phyloP scores from a whole-genome alignment of 371 early-diverging fungal species.

The Blakeslea trispora region DNA sequence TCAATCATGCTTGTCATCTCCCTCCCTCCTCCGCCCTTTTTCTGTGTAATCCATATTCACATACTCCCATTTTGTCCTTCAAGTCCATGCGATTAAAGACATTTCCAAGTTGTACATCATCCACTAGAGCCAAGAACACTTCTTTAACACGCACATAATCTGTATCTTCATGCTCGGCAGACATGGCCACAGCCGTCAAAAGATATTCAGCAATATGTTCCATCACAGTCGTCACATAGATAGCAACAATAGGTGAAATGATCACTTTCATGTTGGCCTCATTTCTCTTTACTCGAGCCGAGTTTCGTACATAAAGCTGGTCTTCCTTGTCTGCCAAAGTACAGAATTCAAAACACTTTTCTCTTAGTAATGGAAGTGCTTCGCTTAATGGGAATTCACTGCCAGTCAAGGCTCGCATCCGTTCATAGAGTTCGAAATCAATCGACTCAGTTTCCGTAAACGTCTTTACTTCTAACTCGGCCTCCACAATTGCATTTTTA shows the following conservation, averaged over 20 bases:
- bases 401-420: conserved; percentile 41
- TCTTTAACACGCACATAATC: conserved; percentile 62
- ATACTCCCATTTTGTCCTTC: conserved; percentile 57
- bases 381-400: conserved; percentile 27
- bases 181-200: conserved; percentile 58
- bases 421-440: conserved; percentile 49
- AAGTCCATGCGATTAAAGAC: conserved; percentile 58
- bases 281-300: conserved; percentile 18
- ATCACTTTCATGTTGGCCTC: conserved; percentile 20
- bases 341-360: conserved; percentile 62
- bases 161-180: conserved; percentile 62
- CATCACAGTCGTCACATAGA: conserved; percentile 67
- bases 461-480: conserved; percentile 66
- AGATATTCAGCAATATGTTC: conserved; percentile 69
- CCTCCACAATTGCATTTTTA: conserved; percentile 70
- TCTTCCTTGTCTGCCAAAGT: conserved; percentile 56
- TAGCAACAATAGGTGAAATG: conserved; percentile 64
- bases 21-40: background rate
- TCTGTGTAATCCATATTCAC: background rate
- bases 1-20: background rate
- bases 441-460: conserved; percentile 61
- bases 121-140: conserved; percentile 58
- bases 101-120: conserved; percentile 58
- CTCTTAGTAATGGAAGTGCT: conserved; percentile 41
- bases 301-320: conserved; percentile 27